Base-by-base conservation (phyloP, 2,329 filamentous ascomycete species). In the Metarhizium rileyi region DNA sequence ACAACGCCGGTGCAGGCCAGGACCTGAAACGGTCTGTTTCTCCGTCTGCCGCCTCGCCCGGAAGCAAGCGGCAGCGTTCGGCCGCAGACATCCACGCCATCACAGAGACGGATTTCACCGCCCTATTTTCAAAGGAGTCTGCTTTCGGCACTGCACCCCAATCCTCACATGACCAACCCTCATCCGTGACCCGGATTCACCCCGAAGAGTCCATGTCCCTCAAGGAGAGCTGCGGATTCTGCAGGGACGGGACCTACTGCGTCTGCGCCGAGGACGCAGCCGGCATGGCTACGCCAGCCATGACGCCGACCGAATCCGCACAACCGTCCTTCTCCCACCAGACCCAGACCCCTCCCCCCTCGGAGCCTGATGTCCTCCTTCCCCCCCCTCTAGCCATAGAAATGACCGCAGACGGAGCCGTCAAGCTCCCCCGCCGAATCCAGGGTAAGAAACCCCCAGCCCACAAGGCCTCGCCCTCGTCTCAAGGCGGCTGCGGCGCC, bases 171-270 rank as follows among this genome's bases (percentile, higher is more conserved):
- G 47, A 50, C 22, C 27, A 49, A 28, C 36, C 50, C 3, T 33
- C 44, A 20, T 40, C 47, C 4, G 48, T 45, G 4, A 44, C 41
- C 26, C 70, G 67, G 45, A 55, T 66, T 9, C 63, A 70, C 18
- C 61, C 69, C 2, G 51, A 63, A 38, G 63, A 61, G 36, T 51
- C 60, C 18, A 65, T 76, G 40, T 68, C 72, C 10, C 72, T 77
- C 5, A 76, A 80, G 53, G 87, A 91, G 58, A 77, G 80, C 20
- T 93, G 87, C 63, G 87, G 87, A 6, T 93, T 93, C 68, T 93
- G 87, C 66, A 80, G 84, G 53, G 86, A 90, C 52, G 86, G 86
- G 4, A 90, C 84, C 0, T 87, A 87, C 58, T 93, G 87, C 61
- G 81, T 90, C 56, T 93, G 87, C 65, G 87, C 86, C 23, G 87